phyloP scores from a whole-genome alignment of 331 rosid species.

The Acacia pycnantha region DNA sequence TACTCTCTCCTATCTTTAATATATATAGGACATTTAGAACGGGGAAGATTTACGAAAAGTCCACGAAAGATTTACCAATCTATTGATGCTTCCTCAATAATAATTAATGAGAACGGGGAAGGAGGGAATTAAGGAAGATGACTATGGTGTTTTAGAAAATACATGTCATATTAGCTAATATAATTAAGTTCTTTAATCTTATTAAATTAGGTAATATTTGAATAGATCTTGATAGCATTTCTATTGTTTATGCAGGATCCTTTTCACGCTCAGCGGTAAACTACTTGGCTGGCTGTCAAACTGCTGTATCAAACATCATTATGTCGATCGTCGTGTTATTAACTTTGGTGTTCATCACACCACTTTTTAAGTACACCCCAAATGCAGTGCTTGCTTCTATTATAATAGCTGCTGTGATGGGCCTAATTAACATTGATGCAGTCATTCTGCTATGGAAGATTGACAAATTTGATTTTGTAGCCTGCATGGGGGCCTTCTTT shows the following conservation, averaged over 20 bases:
- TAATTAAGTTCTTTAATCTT: too few relatives aligned
- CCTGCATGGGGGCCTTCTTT: slow-evolving; percentile 89
- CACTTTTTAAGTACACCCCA: slow-evolving; percentile 84
- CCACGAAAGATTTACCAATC: too few relatives aligned
- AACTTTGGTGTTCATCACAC: slow-evolving; percentile 61
- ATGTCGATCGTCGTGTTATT: slow-evolving; percentile 62
- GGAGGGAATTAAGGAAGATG: too few relatives aligned
- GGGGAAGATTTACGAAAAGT: too few relatives aligned
- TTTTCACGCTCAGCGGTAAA: slow-evolving; percentile 87
- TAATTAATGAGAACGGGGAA: too few relatives aligned
- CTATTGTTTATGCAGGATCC: slow-evolving; percentile 47
- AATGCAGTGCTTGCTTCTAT: slow-evolving; percentile 83
- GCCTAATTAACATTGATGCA: slow-evolving; percentile 58
- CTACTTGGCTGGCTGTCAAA: slow-evolving; percentile 78
- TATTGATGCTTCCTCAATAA: too few relatives aligned
- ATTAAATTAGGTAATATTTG: not conserved
- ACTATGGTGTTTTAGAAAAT: too few relatives aligned
- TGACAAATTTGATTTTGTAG: slow-evolving; percentile 81
- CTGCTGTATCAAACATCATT: slow-evolving; percentile 83
- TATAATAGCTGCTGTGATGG: slow-evolving; percentile 58
- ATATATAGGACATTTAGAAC: too few relatives aligned
- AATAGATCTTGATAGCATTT: not conserved
- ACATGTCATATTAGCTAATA: too few relatives aligned
- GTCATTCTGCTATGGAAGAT: slow-evolving; percentile 61
- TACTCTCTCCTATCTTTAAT: too few relatives aligned